A percentile compares a stretch with the other conserved stretches of the same genome.
These are phyloP conservation scores for Pugionium cornutum DNA, from an alignment of 345 rosid species.

Conservation along the genomic window DNA sequence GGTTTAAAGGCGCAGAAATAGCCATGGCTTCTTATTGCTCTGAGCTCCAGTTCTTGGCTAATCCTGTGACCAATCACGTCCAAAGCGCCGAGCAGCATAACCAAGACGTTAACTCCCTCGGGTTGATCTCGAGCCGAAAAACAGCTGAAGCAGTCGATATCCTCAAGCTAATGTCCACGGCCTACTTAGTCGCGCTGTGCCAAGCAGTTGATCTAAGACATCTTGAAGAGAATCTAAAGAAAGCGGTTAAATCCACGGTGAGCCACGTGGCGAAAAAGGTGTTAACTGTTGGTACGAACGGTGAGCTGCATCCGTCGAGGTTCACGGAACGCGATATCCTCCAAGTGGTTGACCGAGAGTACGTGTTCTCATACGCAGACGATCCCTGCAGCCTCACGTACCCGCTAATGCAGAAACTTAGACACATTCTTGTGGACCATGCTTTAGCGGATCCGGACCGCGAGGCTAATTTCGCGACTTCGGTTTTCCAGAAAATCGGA, in stretches of 20 bases:
- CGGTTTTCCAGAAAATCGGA: slow-evolving; percentile 67
- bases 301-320: slow-evolving; percentile 76
- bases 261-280: slow-evolving; percentile 54
- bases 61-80: slow-evolving; percentile 67
- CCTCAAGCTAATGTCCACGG: slow-evolving; percentile 62
- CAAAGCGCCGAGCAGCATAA: slow-evolving; percentile 71
- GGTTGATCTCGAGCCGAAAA: slow-evolving; percentile 61
- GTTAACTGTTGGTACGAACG: slow-evolving; percentile 53
- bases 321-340: slow-evolving; percentile 68
- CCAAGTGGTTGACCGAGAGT: slow-evolving; percentile 63
- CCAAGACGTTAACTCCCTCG: slow-evolving; percentile 70
- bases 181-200: slow-evolving; percentile 59
- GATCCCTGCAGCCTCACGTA: slow-evolving; percentile 72
- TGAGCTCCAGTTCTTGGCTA: slow-evolving; percentile 64
- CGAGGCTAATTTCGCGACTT: slow-evolving; percentile 49
- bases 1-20: too few relatives aligned
- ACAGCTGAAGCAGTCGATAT: slow-evolving; percentile 63
- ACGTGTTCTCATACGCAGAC: slow-evolving; percentile 63
- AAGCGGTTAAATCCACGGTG: slow-evolving; percentile 47
- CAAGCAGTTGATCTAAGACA: slow-evolving; percentile 69
- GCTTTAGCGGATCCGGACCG: slow-evolving; percentile 61
- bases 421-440: slow-evolving; percentile 70
- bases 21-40: slow-evolving; percentile 68
- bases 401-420: slow-evolving; percentile 75
- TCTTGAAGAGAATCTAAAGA: slow-evolving; percentile 59